Conservation (phyloP, 345 rosid genomes). For the Arabidopsis thaliana region TAIR10.1 NC_003076.8:17806501-17807000, state of each 20-base stretch:
- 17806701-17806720: background rate
- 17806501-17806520: constrained; percentile 25
- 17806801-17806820: background rate
- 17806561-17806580: constrained; percentile 42
- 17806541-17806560: constrained; percentile 46
- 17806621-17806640: constrained; percentile 42
- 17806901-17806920: constrained; percentile 79
- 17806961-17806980: constrained; percentile 68
- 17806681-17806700: constrained; percentile 23
- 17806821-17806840: constrained; percentile 49
- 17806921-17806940: constrained; percentile 72
- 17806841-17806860: constrained; percentile 78
- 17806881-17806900: constrained; percentile 75
- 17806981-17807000: constrained; percentile 70
- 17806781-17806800: background rate
- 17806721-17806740: background rate
- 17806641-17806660: constrained; percentile 12
- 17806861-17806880: constrained; percentile 85
- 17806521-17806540: constrained; percentile 49
- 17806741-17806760: constrained; percentile 41
- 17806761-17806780: constrained; percentile 5
- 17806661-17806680: constrained; percentile 23
- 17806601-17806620: constrained; percentile 50
- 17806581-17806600: constrained; percentile 33
- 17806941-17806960: constrained; percentile 73